These are phyloP conservation scores for Basidioascus undulatus DNA, from an alignment of 768 basidiomycete species.

Conservation along the genomic window DNA sequence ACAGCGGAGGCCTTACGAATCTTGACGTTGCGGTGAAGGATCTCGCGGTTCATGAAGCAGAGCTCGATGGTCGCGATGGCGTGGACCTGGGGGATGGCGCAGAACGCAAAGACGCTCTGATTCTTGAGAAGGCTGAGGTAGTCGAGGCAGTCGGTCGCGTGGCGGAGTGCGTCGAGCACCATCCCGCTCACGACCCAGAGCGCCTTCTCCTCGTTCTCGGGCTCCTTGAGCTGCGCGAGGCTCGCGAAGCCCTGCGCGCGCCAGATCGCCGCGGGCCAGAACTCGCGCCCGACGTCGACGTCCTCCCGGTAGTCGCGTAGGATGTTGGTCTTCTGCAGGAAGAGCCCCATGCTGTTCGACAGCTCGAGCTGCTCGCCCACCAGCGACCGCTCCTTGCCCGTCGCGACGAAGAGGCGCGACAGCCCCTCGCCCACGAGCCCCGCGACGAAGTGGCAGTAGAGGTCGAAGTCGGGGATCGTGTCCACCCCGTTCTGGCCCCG, in stretches of 20 bases:
- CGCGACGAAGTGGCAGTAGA: constrained; percentile 97
- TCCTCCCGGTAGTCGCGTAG: constrained; percentile 89
- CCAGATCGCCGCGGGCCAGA: constrained; percentile 95
- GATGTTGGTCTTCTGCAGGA: constrained; percentile 96
- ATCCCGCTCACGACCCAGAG: constrained; percentile 66
- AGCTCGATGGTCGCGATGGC: constrained; percentile 77
- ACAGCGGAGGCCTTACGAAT: constrained; percentile 84
- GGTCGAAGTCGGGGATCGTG: constrained; percentile 64
- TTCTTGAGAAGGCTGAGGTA: constrained; percentile 67
- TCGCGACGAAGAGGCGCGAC: constrained; percentile 63
- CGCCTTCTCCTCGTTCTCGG: constrained; percentile 37
- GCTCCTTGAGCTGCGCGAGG: constrained; percentile 25
- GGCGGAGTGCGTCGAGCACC: constrained; percentile 65
- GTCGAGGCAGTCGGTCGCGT: constrained; percentile 64
- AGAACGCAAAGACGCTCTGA: constrained; percentile 87
- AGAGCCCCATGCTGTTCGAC: constrained; percentile 78
- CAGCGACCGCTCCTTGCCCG: constrained; percentile 52
- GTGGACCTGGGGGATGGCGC: constrained; percentile 83
- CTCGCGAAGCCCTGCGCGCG: constrained; percentile 38
- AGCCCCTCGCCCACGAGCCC: constrained; percentile 92
- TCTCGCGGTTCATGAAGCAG: constrained; percentile 76
- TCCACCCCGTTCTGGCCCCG: constrained; percentile 33
- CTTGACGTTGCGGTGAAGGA: constrained; percentile 76
- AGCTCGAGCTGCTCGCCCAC: constrained; percentile 61
- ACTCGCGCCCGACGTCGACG: constrained; percentile 52